Percentiles rank a stretch among this genome's conserved stretches.
These are phyloP conservation scores for Triangularia verruculosa DNA, from an alignment of 2,329 filamentous ascomycete species.

Conservation along the genomic window DNA sequence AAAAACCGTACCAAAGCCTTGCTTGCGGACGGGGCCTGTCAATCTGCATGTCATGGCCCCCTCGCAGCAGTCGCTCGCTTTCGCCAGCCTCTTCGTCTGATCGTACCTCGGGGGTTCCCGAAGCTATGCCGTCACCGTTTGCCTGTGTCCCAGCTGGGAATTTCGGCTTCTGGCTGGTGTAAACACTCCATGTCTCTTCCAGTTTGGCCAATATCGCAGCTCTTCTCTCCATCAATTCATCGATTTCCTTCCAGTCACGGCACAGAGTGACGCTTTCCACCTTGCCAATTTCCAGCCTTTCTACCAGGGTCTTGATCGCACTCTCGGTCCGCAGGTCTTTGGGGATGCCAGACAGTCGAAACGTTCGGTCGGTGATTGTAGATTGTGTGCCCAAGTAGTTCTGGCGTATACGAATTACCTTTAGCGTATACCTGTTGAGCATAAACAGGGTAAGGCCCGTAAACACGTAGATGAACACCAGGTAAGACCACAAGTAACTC, in stretches of 20 bases:
- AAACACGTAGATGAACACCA: slow-evolving; percentile 93
- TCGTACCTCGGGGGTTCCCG: slow-evolving; percentile 32
- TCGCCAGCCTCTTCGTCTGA: slow-evolving; percentile 45
- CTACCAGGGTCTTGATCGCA: slow-evolving; percentile 81
- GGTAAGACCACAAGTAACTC: slow-evolving; percentile 83
- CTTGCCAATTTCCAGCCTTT: slow-evolving; percentile 82
- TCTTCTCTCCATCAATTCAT: slow-evolving; percentile 68
- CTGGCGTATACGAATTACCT: slow-evolving; percentile 81
- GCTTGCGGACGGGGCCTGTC: slow-evolving; percentile 62
- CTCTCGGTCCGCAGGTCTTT: slow-evolving; percentile 73
- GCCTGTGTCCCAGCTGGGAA: slow-evolving; percentile 38
- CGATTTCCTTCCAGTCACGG: slow-evolving; percentile 79
- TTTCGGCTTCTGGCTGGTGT: slow-evolving; percentile 56
- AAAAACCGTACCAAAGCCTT: slow-evolving; percentile 73
- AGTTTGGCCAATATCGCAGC: slow-evolving; percentile 65
- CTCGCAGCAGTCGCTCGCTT: slow-evolving; percentile 55
- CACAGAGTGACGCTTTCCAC: slow-evolving; percentile 87
- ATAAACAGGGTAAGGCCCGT: slow-evolving; percentile 77
- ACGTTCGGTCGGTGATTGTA: slow-evolving; percentile 93
- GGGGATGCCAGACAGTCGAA: slow-evolving; percentile 87
- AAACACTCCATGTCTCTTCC: slow-evolving; percentile 79
- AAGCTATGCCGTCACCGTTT: slow-evolving; percentile 3
- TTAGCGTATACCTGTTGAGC: slow-evolving; percentile 77
- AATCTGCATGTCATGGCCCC: slow-evolving; percentile 42
- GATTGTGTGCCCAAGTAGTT: slow-evolving; percentile 90